Conservation (phyloP, 2,329 filamentous ascomycete genomes). For the Aspergillus sp. region DNA sequence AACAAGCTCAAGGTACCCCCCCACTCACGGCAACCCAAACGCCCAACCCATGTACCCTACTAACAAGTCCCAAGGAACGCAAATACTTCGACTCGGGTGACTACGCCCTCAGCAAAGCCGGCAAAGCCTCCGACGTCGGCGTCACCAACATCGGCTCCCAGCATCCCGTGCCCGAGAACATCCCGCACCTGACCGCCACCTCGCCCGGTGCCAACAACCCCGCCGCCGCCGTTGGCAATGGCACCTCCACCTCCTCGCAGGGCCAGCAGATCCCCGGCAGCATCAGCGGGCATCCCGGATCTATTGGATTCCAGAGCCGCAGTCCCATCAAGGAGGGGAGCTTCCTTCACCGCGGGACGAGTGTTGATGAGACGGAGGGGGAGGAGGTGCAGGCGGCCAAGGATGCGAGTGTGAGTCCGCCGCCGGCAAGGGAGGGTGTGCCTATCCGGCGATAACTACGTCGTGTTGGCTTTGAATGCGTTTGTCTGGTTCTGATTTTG, state of each 20-base stretch:
- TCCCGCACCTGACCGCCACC: slow-evolving; percentile 79
- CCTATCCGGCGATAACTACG: slow-evolving; percentile 59
- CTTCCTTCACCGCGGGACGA: slow-evolving; percentile 80
- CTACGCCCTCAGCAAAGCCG: slow-evolving; percentile 94
- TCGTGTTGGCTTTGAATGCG: background rate
- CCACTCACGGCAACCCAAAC: background rate
- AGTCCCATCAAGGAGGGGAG: slow-evolving; percentile 90
- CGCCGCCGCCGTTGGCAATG: slow-evolving; percentile 29
- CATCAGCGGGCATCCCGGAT: slow-evolving; percentile 38
- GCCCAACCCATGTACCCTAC: background rate
- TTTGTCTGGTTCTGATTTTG: slow-evolving; percentile 8
- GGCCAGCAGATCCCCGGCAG: slow-evolving; percentile 44
- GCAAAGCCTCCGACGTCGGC: slow-evolving; percentile 91
- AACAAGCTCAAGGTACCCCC: slow-evolving; percentile 80
- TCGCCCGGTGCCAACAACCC: slow-evolving; percentile 41
- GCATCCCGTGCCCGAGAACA: slow-evolving; percentile 92
- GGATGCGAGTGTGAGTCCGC: slow-evolving; percentile 45
- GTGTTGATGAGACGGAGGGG: slow-evolving; percentile 49
- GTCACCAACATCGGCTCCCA: slow-evolving; percentile 91
- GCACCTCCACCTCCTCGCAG: slow-evolving; percentile 26
- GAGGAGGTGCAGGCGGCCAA: slow-evolving; percentile 44
- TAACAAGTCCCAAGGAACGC: slow-evolving; percentile 59
- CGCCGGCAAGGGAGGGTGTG: slow-evolving; percentile 52
- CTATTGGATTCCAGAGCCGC: slow-evolving; percentile 54
- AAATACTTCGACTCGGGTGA: slow-evolving; percentile 98